These are phyloP conservation scores for Pichia sp. DNA, from an alignment of 1,139 yeast genomes.

Conservation along the genomic window DNA sequence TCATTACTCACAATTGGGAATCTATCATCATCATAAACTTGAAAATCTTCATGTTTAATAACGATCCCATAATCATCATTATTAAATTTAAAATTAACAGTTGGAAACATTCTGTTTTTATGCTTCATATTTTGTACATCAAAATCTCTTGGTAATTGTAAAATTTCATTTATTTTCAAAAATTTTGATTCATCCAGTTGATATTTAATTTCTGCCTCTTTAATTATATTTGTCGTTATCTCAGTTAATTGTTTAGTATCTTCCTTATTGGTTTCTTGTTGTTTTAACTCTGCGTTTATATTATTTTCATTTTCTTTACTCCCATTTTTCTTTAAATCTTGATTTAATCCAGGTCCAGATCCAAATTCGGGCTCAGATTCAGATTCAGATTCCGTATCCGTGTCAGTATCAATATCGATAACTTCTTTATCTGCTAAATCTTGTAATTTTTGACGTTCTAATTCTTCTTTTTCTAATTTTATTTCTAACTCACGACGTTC, in stretches of 20 bases:
- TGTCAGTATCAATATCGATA: slow-evolving; percentile 4
- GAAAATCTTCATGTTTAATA: slow-evolving; percentile 57
- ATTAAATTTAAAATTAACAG: slow-evolving; percentile 47
- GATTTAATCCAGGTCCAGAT: slow-evolving; percentile 10
- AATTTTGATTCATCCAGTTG: slow-evolving; percentile 27
- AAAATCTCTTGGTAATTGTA: slow-evolving; percentile 48
- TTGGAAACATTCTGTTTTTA: slow-evolving; percentile 77
- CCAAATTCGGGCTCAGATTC: slow-evolving; percentile 19
- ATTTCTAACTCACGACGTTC: slow-evolving; percentile 29
- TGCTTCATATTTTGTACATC: slow-evolving; percentile 56
- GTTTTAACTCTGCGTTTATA: too few relatives aligned
- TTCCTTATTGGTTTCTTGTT: too few relatives aligned
- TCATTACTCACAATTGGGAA: slow-evolving; percentile 21
- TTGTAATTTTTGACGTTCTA: slow-evolving; percentile 20
- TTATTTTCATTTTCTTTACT: too few relatives aligned
- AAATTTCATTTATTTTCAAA: slow-evolving; percentile 19
- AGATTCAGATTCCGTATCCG: slow-evolving; percentile 7
- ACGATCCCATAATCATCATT: slow-evolving; percentile 84
- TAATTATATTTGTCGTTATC: neutral
- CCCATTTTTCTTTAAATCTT: too few relatives aligned
- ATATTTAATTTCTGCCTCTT: slow-evolving; percentile 12
- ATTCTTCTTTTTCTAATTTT: slow-evolving; percentile 17
- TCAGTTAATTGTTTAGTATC: too few relatives aligned
- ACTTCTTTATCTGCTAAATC: slow-evolving; percentile 10
- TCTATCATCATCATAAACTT: slow-evolving; percentile 47